Base-by-base conservation (phyloP, 2,329 filamentous ascomycete genomes). In the Epichloe bromicola region DNA sequence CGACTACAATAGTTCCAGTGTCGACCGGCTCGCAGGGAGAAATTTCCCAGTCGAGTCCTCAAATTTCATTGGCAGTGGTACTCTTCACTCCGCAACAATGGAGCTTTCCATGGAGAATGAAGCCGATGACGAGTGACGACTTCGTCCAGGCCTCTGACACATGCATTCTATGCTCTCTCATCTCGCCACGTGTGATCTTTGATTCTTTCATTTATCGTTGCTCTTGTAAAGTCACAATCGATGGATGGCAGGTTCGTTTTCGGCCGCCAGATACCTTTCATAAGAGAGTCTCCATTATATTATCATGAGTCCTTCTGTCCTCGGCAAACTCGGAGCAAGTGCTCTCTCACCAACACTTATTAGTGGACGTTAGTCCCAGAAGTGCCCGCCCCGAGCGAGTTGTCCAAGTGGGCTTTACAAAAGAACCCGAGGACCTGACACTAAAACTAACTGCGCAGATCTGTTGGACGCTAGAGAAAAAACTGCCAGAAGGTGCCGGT, bases 381-480 rank as follows among this genome's bases (percentile, higher is more conserved):
- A 45, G 45, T 45, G 43, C 49, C 51, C 26, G 38, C 33, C 36
- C 37, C 43, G 48, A 52, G 53, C 55, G 53, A 53, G 47, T 54
- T 49, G 38, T 48, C 48, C 10, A 40, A 54, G 56, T 57, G 19
- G 58, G 57, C 52, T 51, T 57, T 58, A 52, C 58, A 60, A 60
- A 60, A 59, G 58, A 49, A 58, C 58, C 58, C 54, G 51, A 50
- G 58, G 50, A 58, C 58, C 58, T 55, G 51, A 49, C 44, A 47
- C 49, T 23, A 23, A 23, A 1, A 3, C 19, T 51, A 51, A 34
- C 15, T 12, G 19, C 49, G 48, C 50, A 51, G 49, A 46, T 50
- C 48, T 49, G 44, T 42, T 41, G 46, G 51, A 50, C 58, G 57
- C 58, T 59, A 60, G 53, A 52, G 46, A 54, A 53, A 53, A 53